Evolutionary conservation across 345 rosid species (phyloP).

Genomic region (Cardamine resedifolia): DNA sequence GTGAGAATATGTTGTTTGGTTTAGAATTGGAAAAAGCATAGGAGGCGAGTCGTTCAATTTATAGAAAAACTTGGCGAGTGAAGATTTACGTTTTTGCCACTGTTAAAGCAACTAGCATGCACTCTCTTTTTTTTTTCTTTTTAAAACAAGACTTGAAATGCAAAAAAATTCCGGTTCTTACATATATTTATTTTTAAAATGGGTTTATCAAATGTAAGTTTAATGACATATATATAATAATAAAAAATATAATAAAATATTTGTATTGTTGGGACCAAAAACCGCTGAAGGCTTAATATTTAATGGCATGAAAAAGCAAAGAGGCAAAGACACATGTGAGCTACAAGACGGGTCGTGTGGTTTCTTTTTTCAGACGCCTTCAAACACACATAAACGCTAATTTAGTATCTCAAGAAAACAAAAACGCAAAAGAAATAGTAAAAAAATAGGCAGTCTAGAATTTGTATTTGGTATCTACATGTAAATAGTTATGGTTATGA

Average conservation of each 20-base stretch:
- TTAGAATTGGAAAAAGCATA: constrained; percentile 34
- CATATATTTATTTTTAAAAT: not conserved
- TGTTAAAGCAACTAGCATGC: constrained; percentile 26
- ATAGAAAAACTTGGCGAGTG: constrained; percentile 42
- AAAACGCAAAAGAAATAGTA: not conserved
- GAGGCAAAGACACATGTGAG: constrained; percentile 17
- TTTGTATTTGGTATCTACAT: constrained; percentile 7
- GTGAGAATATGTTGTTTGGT: constrained; percentile 46
- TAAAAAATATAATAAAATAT: not conserved
- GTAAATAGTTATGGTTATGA: not conserved
- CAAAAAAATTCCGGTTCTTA: not conserved
- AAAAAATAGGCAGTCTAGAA: not conserved
- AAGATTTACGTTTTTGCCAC: constrained; percentile 40
- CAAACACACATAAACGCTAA: constrained; percentile 6
- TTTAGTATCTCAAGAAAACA: not conserved
- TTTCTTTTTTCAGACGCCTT: constrained; percentile 12
- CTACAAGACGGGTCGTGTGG: constrained; percentile 38
- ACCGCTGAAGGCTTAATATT: constrained; percentile 25
- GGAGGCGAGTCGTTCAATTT: constrained; percentile 43
- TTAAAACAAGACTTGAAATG: constrained; percentile 8
- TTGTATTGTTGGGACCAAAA: constrained; percentile 42
- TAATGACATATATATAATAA: constrained; percentile 13
- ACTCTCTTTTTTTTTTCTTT: not conserved
- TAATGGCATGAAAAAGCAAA: constrained; percentile 12
- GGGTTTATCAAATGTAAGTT: constrained; percentile 1